phyloP scores from a whole-genome alignment of 495 filamentous ascomycete species.

The Lepraria neglecta region DNA sequence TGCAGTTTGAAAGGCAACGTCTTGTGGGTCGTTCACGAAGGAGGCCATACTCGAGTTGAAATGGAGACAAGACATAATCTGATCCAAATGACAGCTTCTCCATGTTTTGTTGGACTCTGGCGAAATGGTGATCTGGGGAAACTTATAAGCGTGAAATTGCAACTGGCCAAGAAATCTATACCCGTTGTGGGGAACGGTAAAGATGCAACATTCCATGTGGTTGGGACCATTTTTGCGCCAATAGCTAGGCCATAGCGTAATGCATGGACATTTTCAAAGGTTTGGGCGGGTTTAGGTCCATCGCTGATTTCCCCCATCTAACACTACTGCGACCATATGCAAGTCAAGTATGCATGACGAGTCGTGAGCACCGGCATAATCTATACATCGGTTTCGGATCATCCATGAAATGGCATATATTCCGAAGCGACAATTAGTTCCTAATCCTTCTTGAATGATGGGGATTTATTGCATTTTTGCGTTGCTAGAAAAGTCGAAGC shows the following conservation, averaged over 20 bases:
- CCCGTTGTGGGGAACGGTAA: background rate
- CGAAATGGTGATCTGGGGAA: background rate
- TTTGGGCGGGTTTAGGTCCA: too few relatives aligned
- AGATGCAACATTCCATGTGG: background rate
- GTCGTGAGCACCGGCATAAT: too few relatives aligned
- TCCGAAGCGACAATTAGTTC: too few relatives aligned
- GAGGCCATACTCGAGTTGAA: background rate
- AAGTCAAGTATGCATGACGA: background rate
- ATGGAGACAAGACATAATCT: background rate
- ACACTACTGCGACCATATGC: background rate
- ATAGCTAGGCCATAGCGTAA: background rate
- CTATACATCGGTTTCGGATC: too few relatives aligned
- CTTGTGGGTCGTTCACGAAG: background rate
- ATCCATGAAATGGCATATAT: too few relatives aligned
- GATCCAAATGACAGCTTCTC: background rate
- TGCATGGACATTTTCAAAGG: background rate
- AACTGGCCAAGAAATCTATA: background rate
- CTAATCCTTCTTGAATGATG: too few relatives aligned
- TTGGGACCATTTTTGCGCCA: background rate
- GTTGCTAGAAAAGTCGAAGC: too few relatives aligned
- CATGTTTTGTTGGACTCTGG: background rate
- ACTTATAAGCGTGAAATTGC: background rate
- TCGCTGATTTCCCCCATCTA: background rate
- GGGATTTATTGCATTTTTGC: too few relatives aligned
- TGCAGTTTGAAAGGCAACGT: conserved; percentile 10